phyloP scores from a whole-genome alignment of 2,329 filamentous ascomycete genomes.

The Scedosporium aurantiacum region DNA sequence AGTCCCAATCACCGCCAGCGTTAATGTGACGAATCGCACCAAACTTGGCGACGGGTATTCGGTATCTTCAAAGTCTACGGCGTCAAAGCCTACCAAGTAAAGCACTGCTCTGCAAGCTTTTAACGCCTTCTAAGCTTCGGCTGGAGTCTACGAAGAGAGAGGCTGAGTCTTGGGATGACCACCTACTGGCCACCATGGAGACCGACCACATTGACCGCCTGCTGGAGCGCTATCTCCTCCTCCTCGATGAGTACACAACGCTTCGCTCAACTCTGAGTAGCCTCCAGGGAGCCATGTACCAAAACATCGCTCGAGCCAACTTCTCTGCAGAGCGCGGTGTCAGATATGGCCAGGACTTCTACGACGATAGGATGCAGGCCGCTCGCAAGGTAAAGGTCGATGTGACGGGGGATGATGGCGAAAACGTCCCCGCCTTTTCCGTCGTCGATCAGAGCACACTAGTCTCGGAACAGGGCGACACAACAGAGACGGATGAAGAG shows the following conservation, averaged over 20 bases:
- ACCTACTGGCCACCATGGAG: neutral
- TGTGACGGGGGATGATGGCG: slow-evolving; percentile 3
- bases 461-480: neutral
- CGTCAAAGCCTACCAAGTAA: too few species aligned
- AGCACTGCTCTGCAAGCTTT: too few species aligned
- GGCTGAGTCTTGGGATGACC: neutral
- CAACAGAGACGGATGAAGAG: slow-evolving; percentile 5
- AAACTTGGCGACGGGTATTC: too few species aligned
- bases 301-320: slow-evolving; percentile 61
- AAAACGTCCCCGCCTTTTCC: slow-evolving; percentile 2
- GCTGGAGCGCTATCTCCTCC: slow-evolving; percentile 52
- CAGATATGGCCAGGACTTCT: slow-evolving; percentile 58
- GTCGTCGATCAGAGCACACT: neutral
- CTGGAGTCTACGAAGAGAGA: too few species aligned
- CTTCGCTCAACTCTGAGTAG: slow-evolving; percentile 43
- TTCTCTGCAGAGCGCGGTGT: slow-evolving; percentile 54
- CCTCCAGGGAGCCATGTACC: slow-evolving; percentile 44
- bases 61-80: too few species aligned
- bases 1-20: too few species aligned
- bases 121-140: too few species aligned
- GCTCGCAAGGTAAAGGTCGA: slow-evolving; percentile 20
- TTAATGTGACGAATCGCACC: too few species aligned
- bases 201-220: slow-evolving; percentile 45
- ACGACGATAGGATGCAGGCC: slow-evolving; percentile 64
- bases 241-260: slow-evolving; percentile 56